Evolutionary conservation across 2,329 filamentous ascomycete genomes (phyloP).

Genomic region (Nigrograna mackinnonii): DNA sequence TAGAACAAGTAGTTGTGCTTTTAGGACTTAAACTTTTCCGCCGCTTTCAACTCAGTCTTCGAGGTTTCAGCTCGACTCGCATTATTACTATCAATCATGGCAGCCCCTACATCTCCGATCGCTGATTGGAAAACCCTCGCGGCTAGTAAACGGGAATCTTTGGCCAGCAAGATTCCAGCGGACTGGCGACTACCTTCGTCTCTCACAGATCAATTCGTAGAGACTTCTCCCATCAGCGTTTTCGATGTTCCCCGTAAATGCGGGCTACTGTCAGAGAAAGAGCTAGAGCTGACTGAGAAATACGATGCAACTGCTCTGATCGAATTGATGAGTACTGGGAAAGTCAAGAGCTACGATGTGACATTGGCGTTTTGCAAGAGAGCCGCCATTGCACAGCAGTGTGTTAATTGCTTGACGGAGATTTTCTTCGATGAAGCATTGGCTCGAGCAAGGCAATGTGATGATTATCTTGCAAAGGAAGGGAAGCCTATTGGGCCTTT

Average conservation of each 20-base stretch:
- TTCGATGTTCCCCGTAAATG: slow-evolving; percentile 32
- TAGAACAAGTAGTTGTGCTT: too few species aligned
- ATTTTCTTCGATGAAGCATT: slow-evolving; percentile 48
- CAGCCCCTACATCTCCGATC: slow-evolving; percentile 7
- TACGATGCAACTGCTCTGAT: slow-evolving; percentile 38
- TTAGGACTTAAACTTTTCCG: too few species aligned
- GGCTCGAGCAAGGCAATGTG: slow-evolving; percentile 39
- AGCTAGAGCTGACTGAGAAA: slow-evolving; percentile 38
- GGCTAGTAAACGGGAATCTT: slow-evolving; percentile 29
- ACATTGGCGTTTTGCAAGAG: slow-evolving; percentile 58
- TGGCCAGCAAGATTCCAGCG: slow-evolving; percentile 31
- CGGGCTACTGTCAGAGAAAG: slow-evolving; percentile 32
- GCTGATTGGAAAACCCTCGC: slow-evolving; percentile 35
- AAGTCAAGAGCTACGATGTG: slow-evolving; percentile 46
- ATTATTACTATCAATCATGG: not conserved
- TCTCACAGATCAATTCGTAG: slow-evolving; percentile 17
- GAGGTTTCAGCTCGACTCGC: too few species aligned
- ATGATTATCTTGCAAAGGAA: slow-evolving; percentile 38
- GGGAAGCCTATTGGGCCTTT: slow-evolving; percentile 52
- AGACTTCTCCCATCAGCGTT: slow-evolving; percentile 25
- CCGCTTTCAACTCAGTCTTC: too few species aligned
- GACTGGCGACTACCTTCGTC: slow-evolving; percentile 33
- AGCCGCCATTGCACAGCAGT: slow-evolving; percentile 60
- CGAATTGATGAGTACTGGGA: slow-evolving; percentile 21
- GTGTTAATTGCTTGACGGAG: slow-evolving; percentile 53